Evolutionary conservation across 768 basidiomycete species (phyloP).

Genomic region (Rhodotorula babjevae): DNA sequence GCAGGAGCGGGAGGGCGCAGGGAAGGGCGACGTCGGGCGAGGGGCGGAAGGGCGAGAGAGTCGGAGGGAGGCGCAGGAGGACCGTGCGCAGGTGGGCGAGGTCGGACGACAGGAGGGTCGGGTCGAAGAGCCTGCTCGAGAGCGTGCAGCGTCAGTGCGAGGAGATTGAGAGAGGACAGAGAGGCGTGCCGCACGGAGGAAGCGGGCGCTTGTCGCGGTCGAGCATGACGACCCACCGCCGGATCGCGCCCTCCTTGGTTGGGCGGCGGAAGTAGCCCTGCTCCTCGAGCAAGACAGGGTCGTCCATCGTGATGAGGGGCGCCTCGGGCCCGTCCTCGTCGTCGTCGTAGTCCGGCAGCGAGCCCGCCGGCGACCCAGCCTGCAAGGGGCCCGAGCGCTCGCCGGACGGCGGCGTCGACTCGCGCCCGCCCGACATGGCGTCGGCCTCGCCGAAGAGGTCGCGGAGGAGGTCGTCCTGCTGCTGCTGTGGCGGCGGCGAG

Average conservation of each 20-base stretch:
- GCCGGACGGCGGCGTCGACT: background rate
- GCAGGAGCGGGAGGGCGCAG: background rate
- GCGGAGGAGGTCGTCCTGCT: background rate
- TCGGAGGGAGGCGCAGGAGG: background rate
- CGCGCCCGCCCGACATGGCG: background rate
- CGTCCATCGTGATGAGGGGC: background rate
- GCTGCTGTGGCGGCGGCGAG: background rate
- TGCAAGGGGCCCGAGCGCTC: background rate
- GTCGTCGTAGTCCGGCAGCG: background rate
- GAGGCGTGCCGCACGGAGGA: background rate
- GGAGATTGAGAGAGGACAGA: no score
- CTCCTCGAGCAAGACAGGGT: background rate
- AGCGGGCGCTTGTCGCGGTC: background rate
- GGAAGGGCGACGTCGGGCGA: background rate
- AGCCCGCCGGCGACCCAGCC: background rate
- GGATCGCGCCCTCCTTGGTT: background rate
- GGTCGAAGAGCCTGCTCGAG: background rate
- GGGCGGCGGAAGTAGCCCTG: background rate
- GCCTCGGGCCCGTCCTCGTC: background rate
- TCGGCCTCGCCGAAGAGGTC: background rate
- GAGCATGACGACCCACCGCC: background rate
- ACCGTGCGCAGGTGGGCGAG: background rate
- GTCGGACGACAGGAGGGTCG: background rate
- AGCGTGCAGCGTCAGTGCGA: no score
- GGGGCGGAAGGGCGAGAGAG: background rate